Evolutionary conservation across 192 early-diverging fungal species (phyloP), one percentile per base, ranked within the genome.

Genomic region (Coemansia sp.): DNA sequence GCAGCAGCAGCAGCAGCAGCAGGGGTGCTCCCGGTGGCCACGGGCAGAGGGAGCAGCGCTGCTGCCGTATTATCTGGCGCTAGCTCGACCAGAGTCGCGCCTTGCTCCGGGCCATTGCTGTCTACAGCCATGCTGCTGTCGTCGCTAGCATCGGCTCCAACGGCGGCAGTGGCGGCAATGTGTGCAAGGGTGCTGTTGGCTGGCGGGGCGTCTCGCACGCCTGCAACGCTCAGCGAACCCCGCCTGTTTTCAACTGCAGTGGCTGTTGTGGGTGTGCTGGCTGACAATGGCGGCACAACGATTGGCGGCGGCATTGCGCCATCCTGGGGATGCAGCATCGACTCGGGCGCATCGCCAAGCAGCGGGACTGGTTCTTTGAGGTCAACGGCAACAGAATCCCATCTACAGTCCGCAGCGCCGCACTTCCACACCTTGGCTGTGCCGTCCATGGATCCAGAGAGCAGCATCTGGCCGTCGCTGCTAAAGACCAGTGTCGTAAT

Each of bases 401-500:
- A 94, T 58, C 71, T 65, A 14, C 76, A 27, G 24, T 64, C 80
- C 1, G 58, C 60, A 27, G 69, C 70, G 41, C 83, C 67, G 44
- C 83, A 87, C 19, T 72, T 78, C 88, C 90, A 95, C 3, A 94
- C 83, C 50, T 82, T 85, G 1, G 85, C 87, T 8, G 87, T 91
- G 11, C 94, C 93, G 65, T 96, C 93, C 12, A 82, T 80, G 10
- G 85, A 88, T 7, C 90, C 92, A 22, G 88, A 86, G 15, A 90
- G 56, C 0, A 96, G 65, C 66, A 82, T 83, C 24, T 85, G 80
- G 21, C 88, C 91, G 33, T 79, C 73, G 50, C 84, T 79, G 65
- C 88, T 88, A 64, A 88, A 94, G 27, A 82, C 83, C 39, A 96
- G 57, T 67, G 89, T 89, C 6, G 85, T 89, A 15, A 96, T 86